Evolutionary conservation across 768 basidiomycete genomes (phyloP).

Genomic region (Boletus vinaceobasis): DNA sequence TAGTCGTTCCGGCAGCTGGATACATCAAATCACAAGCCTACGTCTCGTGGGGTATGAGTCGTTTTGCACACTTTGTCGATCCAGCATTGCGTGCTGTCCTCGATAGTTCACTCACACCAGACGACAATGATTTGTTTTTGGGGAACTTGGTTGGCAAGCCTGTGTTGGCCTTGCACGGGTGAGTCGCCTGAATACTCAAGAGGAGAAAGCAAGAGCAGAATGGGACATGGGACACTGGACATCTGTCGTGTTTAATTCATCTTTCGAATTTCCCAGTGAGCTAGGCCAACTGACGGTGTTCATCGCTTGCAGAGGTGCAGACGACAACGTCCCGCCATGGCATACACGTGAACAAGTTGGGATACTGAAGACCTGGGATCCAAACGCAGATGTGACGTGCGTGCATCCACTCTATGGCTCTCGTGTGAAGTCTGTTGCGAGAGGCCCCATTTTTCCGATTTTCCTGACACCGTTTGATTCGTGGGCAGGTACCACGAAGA

Average conservation of each 20-base stretch:
- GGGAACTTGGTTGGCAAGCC: constrained; percentile 71
- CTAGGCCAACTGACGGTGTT: not conserved
- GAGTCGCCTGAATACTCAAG: constrained; percentile 15
- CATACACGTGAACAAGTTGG: constrained; percentile 69
- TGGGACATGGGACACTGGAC: not conserved
- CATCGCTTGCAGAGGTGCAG: constrained; percentile 52
- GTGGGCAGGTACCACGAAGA: constrained; percentile 61
- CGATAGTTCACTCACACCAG: constrained; percentile 69
- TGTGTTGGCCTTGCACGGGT: constrained; percentile 80
- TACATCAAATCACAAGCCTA: constrained; percentile 90
- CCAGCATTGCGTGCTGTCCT: constrained; percentile 70
- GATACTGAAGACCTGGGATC: constrained; percentile 56
- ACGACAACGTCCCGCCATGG: constrained; percentile 87
- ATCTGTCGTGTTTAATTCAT: not conserved
- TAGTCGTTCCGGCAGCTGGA: constrained; percentile 74
- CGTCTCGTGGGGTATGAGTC: constrained; percentile 66
- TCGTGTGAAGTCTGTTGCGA: not conserved
- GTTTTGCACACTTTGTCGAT: constrained; percentile 77
- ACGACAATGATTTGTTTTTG: constrained; percentile 85
- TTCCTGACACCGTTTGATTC: not conserved
- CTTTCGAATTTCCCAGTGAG: not conserved
- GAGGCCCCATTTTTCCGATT: not conserved
- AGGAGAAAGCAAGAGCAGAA: not conserved
- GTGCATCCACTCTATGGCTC: constrained; percentile 14
- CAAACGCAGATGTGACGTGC: constrained; percentile 51